Evolutionary conservation across 345 rosid genomes (phyloP).

Genomic region (Turritis glabra): DNA sequence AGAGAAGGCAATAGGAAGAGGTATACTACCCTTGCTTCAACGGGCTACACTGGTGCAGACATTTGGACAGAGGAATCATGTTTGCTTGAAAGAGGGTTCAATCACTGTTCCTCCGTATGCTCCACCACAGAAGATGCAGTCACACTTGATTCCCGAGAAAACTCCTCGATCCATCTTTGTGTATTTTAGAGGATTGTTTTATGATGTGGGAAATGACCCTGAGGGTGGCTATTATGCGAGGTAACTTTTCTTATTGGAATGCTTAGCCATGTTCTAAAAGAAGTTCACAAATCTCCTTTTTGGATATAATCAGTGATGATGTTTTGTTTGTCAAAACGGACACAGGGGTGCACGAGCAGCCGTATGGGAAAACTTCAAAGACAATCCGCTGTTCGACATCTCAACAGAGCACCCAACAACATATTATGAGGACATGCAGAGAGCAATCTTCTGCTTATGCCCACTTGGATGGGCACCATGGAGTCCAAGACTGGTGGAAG

Average conservation of each 20-base stretch:
- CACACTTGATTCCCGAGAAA: constrained; percentile 79
- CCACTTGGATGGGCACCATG: constrained; percentile 99
- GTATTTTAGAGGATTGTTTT: constrained; percentile 95
- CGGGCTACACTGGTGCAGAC: constrained; percentile 99
- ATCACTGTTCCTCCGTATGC: constrained; percentile 98
- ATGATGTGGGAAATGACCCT: constrained; percentile 95
- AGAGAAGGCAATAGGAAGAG: constrained; percentile 97
- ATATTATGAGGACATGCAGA: constrained; percentile 96
- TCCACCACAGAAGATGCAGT: constrained; percentile 96
- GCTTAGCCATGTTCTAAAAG: constrained; percentile 5
- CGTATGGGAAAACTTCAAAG: constrained; percentile 99
- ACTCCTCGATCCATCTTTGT: constrained; percentile 94
- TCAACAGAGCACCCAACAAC: constrained; percentile 97
- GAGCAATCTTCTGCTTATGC: constrained; percentile 94
- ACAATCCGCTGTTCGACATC: constrained; percentile 92
- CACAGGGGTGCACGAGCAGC: constrained; percentile 97
- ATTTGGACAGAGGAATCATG: constrained; percentile 95
- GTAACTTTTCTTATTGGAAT: constrained; percentile 41
- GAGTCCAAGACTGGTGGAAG: constrained; percentile 99
- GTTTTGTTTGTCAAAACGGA: constrained; percentile 16
- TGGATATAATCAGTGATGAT: not conserved
- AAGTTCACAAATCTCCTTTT: not conserved
- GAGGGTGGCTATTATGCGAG: constrained; percentile 99
- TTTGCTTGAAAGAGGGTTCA: constrained; percentile 93
- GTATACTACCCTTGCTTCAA: constrained; percentile 81